These are phyloP conservation scores for Agrocybe chaxingu DNA, from an alignment of 768 basidiomycete species.

Conservation along the genomic window DNA sequence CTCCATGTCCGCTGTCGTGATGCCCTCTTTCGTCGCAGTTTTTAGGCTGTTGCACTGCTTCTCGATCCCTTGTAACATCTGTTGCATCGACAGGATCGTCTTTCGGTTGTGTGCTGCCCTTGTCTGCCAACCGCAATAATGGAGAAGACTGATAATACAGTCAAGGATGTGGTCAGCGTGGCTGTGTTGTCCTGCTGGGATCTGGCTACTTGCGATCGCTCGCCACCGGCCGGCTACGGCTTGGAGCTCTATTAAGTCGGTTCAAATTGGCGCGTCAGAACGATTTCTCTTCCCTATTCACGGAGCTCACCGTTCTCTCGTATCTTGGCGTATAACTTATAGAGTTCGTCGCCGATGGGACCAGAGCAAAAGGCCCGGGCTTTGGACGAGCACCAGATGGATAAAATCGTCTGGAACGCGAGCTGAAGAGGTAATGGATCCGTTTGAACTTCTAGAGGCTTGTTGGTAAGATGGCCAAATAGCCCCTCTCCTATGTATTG, in stretches of 20 bases:
- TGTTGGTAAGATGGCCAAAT: slow-evolving; percentile 12
- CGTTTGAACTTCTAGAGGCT: slow-evolving; percentile 7
- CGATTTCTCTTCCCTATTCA: background rate
- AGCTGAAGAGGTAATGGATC: slow-evolving; percentile 21
- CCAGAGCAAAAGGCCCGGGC: slow-evolving; percentile 3
- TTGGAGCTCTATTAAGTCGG: background rate
- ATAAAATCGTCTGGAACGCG: slow-evolving; percentile 14
- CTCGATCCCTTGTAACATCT: background rate
- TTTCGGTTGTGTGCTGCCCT: too few species aligned
- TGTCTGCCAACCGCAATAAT: too few species aligned
- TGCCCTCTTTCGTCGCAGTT: slow-evolving; percentile 13
- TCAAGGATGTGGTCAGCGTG: background rate
- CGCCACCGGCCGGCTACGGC: slow-evolving; percentile 4
- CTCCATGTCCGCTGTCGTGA: slow-evolving; percentile 6
- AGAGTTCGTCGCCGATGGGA: background rate
- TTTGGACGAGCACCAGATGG: slow-evolving; percentile 7
- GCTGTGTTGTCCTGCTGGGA: too few species aligned
- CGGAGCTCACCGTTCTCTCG: slow-evolving; percentile 6
- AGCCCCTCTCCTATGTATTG: slow-evolving; percentile 12
- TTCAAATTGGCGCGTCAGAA: background rate
- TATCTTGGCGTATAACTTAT: slow-evolving; percentile 11
- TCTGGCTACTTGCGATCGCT: background rate
- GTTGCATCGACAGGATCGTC: too few species aligned
- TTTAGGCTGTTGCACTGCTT: slow-evolving; percentile 5
- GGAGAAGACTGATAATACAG: too few species aligned